Evolutionary conservation across 257 asterid genomes (phyloP).

Genomic region (Jacaranda copaia): DNA sequence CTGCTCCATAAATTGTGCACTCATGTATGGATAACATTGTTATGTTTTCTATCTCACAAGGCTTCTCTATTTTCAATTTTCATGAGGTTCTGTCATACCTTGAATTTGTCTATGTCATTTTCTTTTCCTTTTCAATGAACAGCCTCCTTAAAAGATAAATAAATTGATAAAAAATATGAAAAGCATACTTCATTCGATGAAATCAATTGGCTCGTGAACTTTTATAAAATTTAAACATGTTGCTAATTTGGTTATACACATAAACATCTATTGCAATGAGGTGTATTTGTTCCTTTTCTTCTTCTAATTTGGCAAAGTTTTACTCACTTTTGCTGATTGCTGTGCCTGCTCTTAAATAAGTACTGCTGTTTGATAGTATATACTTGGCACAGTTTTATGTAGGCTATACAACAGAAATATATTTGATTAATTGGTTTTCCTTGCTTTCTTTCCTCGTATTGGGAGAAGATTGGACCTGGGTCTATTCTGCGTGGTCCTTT

Average conservation of each 20-base stretch:
- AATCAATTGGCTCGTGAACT: constrained; percentile 7
- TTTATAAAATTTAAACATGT: neutral
- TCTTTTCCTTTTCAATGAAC: neutral
- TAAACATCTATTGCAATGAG: neutral
- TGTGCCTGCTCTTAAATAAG: neutral
- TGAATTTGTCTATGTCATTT: neutral
- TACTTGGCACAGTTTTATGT: neutral
- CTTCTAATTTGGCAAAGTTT: neutral
- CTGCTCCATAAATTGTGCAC: neutral
- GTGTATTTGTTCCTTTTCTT: neutral
- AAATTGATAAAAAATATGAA: neutral
- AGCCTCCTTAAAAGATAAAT: neutral
- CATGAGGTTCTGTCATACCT: too few species aligned
- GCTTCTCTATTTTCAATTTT: neutral
- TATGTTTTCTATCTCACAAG: neutral
- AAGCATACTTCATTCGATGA: constrained; percentile 21
- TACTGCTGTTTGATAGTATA: constrained; percentile 1
- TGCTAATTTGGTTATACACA: neutral
- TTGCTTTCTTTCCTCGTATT: constrained; percentile 38
- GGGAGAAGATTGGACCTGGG: constrained; percentile 92
- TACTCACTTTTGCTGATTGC: neutral
- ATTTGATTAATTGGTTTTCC: constrained; percentile 24
- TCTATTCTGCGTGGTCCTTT: constrained; percentile 92
- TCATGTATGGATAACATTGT: neutral
- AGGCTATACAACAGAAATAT: constrained; percentile 11